Evolutionary conservation across 208 protist species (phyloP).

Genomic region (Crithidia mellificae): DNA sequence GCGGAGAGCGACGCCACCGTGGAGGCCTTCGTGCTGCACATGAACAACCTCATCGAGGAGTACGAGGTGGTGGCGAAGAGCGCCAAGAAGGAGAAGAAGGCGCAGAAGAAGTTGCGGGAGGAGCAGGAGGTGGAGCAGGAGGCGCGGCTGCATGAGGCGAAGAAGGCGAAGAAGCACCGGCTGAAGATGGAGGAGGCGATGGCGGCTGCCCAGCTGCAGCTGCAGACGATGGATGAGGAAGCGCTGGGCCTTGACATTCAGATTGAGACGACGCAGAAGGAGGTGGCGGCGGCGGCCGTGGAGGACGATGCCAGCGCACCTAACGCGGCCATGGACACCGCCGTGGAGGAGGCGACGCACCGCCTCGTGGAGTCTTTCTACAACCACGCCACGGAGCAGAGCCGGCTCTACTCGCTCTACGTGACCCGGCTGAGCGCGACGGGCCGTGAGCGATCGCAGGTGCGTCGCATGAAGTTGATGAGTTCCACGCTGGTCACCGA

Average conservation of each 20-base stretch:
- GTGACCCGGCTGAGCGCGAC: slow-evolving; percentile 63
- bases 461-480: slow-evolving; percentile 73
- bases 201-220: slow-evolving; percentile 30
- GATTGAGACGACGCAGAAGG: slow-evolving; percentile 19
- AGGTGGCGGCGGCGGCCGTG: not conserved
- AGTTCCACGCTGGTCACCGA: slow-evolving; percentile 77
- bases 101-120: slow-evolving; percentile 58
- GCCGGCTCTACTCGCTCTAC: slow-evolving; percentile 62
- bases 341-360: slow-evolving; percentile 61
- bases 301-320: slow-evolving; percentile 17
- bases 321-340: slow-evolving; percentile 24
- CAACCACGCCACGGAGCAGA: slow-evolving; percentile 57
- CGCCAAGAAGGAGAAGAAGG: slow-evolving; percentile 79
- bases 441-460: slow-evolving; percentile 56
- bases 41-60: slow-evolving; percentile 85
- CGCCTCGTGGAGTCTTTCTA: slow-evolving; percentile 63
- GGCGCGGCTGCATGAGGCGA: slow-evolving; percentile 66
- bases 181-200: slow-evolving; percentile 61
- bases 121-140: slow-evolving; percentile 58
- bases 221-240: slow-evolving; percentile 34
- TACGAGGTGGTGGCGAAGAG: slow-evolving; percentile 60
- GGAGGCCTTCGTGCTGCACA: slow-evolving; percentile 65
- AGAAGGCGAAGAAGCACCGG: slow-evolving; percentile 84
- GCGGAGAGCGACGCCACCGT: slow-evolving; percentile 53
- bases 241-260: slow-evolving; percentile 35